Evolutionary conservation across 1,284 basidiomycete genomes (phyloP).

Genomic region (Trametes versicolor): DNA sequence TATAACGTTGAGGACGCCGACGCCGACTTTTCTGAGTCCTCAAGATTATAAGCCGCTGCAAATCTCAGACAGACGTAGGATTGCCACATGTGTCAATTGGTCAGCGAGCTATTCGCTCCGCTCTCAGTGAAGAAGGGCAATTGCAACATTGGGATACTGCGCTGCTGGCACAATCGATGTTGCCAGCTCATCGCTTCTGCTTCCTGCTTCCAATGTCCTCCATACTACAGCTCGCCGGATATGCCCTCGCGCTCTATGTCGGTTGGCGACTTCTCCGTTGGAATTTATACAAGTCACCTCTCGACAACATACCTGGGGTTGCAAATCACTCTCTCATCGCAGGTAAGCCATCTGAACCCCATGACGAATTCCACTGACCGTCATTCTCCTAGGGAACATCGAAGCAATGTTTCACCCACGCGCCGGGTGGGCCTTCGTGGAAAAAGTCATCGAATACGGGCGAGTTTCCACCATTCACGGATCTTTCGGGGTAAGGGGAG

Average conservation of each 20-base stretch:
- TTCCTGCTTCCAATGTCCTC: background rate
- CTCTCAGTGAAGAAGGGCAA: too few relatives aligned
- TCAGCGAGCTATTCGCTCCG: too few relatives aligned
- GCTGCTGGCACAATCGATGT: too few relatives aligned
- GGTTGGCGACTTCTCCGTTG: constrained; percentile 13
- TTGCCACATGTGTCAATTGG: too few relatives aligned
- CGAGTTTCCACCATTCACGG: constrained; percentile 21
- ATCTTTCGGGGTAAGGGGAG: background rate
- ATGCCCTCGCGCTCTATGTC: constrained; percentile 10
- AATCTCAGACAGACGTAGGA: too few relatives aligned
- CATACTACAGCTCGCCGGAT: background rate
- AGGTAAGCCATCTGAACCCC: background rate
- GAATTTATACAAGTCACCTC: constrained; percentile 4
- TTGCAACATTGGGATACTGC: too few relatives aligned
- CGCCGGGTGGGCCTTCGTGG: constrained; percentile 31
- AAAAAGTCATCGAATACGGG: constrained; percentile 28
- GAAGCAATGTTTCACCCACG: constrained; percentile 25
- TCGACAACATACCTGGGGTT: constrained; percentile 27
- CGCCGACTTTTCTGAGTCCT: too few relatives aligned
- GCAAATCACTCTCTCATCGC: constrained; percentile 8
- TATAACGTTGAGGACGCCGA: too few relatives aligned
- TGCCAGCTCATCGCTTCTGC: too few relatives aligned
- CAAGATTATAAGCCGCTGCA: too few relatives aligned
- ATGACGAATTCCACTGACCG: background rate
- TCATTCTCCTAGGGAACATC: constrained; percentile 26